Conservation (phyloP, 2,329 filamentous ascomycete genomes). For the Penicillium griseofulvum region DNA sequence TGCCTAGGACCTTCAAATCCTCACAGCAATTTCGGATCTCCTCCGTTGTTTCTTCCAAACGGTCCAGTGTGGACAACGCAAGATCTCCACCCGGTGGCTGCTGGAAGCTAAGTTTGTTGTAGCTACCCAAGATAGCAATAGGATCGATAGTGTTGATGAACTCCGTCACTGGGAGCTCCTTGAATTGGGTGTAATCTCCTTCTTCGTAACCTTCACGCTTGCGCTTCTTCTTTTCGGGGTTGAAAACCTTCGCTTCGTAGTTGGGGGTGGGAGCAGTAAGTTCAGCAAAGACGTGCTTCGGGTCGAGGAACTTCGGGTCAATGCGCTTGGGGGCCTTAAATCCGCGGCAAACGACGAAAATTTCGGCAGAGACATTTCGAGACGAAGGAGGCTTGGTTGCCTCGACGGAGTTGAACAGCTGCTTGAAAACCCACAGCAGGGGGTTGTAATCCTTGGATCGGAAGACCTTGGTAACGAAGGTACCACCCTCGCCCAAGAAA, state of each 20-base stretch:
- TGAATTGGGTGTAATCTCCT: constrained; percentile 88
- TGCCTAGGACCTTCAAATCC: constrained; percentile 84
- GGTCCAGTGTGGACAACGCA: constrained; percentile 78
- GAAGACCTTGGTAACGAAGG: constrained; percentile 97
- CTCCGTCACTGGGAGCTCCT: constrained; percentile 81
- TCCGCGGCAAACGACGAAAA: constrained; percentile 94
- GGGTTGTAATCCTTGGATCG: constrained; percentile 96
- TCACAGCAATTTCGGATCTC: constrained; percentile 76
- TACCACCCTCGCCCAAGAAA: constrained; percentile 83
- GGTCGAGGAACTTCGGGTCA: constrained; percentile 88
- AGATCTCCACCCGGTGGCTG: constrained; percentile 80
- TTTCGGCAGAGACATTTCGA: constrained; percentile 94
- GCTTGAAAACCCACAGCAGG: constrained; percentile 94
- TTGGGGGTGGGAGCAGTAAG: constrained; percentile 81
- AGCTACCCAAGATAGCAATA: constrained; percentile 81
- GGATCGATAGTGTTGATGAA: constrained; percentile 94
- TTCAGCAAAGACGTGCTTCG: constrained; percentile 87
- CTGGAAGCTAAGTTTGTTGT: constrained; percentile 80
- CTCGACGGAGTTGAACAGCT: constrained; percentile 91
- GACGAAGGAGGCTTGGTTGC: constrained; percentile 96
- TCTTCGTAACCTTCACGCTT: constrained; percentile 98
- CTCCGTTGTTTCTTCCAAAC: constrained; percentile 79
- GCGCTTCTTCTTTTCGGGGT: constrained; percentile 94
- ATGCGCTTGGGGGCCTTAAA: constrained; percentile 93
- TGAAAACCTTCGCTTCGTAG: constrained; percentile 97